Conservation (phyloP, 2,329 filamentous ascomycete genomes). For the Cladosporium velox region DNA sequence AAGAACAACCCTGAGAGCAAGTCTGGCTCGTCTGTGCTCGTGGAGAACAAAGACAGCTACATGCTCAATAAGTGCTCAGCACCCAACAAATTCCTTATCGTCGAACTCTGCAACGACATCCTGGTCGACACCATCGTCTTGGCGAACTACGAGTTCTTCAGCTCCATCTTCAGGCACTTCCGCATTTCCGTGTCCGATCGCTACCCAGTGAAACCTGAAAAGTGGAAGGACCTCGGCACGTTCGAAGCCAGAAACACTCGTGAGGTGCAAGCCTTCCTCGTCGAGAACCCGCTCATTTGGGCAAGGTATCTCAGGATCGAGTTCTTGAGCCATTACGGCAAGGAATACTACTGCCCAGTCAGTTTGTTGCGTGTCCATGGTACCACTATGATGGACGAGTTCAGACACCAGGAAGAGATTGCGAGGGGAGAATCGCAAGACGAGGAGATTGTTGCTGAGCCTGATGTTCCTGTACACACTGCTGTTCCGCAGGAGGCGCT, state of each 20-base stretch:
- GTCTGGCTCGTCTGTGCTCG: slow-evolving; percentile 81
- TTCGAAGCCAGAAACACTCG: slow-evolving; percentile 92
- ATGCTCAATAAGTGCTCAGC: slow-evolving; percentile 91
- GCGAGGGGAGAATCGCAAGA: slow-evolving; percentile 60
- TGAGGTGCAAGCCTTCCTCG: slow-evolving; percentile 88
- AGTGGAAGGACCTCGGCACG: slow-evolving; percentile 85
- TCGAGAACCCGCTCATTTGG: slow-evolving; percentile 96
- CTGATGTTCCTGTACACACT: slow-evolving; percentile 18
- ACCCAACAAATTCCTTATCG: slow-evolving; percentile 87
- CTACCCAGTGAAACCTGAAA: slow-evolving; percentile 87
- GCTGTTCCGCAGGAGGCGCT: slow-evolving; percentile 10
- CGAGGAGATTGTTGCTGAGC: slow-evolving; percentile 58
- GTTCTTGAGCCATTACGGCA: slow-evolving; percentile 90
- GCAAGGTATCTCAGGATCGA: slow-evolving; percentile 90
- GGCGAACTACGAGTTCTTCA: slow-evolving; percentile 99
- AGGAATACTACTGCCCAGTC: slow-evolving; percentile 93
- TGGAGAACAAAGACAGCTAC: slow-evolving; percentile 98
- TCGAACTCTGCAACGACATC: slow-evolving; percentile 85
- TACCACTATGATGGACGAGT: slow-evolving; percentile 91
- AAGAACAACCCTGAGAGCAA: slow-evolving; percentile 87
- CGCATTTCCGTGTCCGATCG: slow-evolving; percentile 89
- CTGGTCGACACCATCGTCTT: slow-evolving; percentile 95
- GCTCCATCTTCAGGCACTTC: slow-evolving; percentile 91
- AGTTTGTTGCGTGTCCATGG: slow-evolving; percentile 90
- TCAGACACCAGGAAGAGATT: slow-evolving; percentile 79